Conservation (phyloP, 2,329 filamentous ascomycete genomes). For the Alternaria ethzedia region DNA sequence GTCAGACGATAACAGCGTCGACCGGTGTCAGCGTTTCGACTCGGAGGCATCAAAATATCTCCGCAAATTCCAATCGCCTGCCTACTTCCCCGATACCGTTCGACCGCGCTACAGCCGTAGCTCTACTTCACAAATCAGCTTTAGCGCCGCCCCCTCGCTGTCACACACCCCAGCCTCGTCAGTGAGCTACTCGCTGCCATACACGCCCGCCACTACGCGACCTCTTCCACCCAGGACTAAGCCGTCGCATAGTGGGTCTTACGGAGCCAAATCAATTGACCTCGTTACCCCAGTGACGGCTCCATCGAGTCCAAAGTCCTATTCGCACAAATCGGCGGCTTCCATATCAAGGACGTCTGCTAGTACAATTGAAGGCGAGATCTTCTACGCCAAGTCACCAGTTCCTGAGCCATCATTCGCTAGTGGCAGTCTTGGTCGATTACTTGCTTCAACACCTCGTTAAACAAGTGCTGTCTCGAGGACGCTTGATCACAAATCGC, state of each 20-base stretch:
- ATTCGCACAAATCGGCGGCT: conserved; percentile 42
- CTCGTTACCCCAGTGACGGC: conserved; percentile 52
- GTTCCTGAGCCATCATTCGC: conserved; percentile 41
- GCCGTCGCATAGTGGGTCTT: conserved; percentile 46
- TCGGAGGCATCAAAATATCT: conserved; percentile 52
- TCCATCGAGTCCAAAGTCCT: conserved; percentile 42
- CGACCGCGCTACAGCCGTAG: conserved; percentile 46
- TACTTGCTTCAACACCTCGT: conserved; percentile 40
- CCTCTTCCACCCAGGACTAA: conserved; percentile 50
- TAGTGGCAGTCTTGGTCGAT: conserved; percentile 46
- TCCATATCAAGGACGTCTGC: conserved; percentile 41
- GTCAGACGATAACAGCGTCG: conserved; percentile 41
- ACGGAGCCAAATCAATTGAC: conserved; percentile 51
- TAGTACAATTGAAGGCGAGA: conserved; percentile 46
- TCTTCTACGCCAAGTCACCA: conserved; percentile 46
- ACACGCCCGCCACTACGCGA: conserved; percentile 45
- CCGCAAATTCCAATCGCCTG: conserved; percentile 49
- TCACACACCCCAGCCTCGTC: conserved; percentile 56
- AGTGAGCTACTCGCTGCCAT: conserved; percentile 53
- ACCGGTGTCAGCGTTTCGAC: conserved; percentile 31
- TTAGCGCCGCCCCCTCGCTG: conserved; percentile 52
- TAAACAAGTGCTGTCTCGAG: not conserved
- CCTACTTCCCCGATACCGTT: conserved; percentile 30
- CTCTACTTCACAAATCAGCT: conserved; percentile 44
- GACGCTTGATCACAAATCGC: not conserved